Base-by-base conservation (phyloP, 305 asterid genomes). In the Fraxinus dipetala region DNA sequence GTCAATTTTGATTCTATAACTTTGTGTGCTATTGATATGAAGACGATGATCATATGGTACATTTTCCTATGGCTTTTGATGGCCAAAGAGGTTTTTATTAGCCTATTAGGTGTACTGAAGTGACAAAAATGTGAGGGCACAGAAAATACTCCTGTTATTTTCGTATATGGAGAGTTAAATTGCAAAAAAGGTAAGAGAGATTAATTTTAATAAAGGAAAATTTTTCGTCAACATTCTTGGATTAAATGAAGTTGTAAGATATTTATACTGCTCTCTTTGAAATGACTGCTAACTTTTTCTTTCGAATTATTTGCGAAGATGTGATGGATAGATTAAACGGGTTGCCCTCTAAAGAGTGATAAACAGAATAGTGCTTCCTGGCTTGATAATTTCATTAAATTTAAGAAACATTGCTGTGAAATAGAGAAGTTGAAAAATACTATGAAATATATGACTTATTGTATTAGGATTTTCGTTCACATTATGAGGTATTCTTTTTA, bases 1-100 rank as follows among this genome's bases (percentile, higher is more conserved):
- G 54, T 31, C 22, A 72, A 72, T 72, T 72, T 72, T 72, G 11
- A 14, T 34, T 34, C 7, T 54, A 4, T 31, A 34, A 8, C 77
- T 14, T 6, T 34, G 30, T 72, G 7, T 31, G 28, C 28, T n/a
- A 30, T 98, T 30, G 56, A 45, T 45, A 13, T 45, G 56, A 45
- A 45, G 22, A 72, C 22, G 8, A 14, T 7, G 76, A 72, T 34
- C 54, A 72, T 35, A 34, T 6, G 2, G 72, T 7, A 3, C 32
- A 61, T 61, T 61, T 61, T 61, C 72, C 31, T 61, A 3, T 61
- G 77, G 26, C 26, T 11, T 14, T n/a, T 35, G 77, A 35, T 35
- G 54, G 77, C 26, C 28, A 7, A 35, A 9, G 16, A 36, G 3
- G 56, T 38, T 22, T 40, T 30, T 75, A 20, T 10, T 36, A 40